Evolutionary conservation across 306 rosid species (phyloP), one percentile per base, ranked within the genome.

Genomic region (Rosa multiflora): DNA sequence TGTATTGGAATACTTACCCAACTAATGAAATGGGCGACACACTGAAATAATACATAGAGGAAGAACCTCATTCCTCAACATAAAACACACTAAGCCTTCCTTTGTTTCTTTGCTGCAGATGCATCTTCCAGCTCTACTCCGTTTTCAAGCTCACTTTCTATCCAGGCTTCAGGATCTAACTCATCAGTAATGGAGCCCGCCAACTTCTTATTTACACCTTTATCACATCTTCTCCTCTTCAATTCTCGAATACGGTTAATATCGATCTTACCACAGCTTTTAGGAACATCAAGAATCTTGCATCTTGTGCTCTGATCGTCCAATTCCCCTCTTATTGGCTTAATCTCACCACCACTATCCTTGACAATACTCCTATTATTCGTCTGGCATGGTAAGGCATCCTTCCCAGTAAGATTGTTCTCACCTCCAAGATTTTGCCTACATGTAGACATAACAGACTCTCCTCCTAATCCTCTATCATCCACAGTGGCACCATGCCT

Each of bases 131-230:
- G 63, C 69, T 85, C 83, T 59, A 87, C 74, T 44, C 89, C 89
- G 3, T 76, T 80, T 83, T 88, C 89, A 46, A 88, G 88, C 80
- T 83, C 89, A 35, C 59, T 83, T 55, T 83, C 86, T 70, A 88
- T 88, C 89, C 88, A 88, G 55, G 85, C 86, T 81, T 88, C 89
- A 29, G 72, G 23, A 53, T 82, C 86, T 18, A 46, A 44, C 72
- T 88, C 86, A 10, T 82, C 69, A 32, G 29, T 72, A 18, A 46
- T 6, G 49, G 75, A 56, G 62, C 55, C 83, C 5, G 62, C 53
- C 6, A 59, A 26, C 81, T 79, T 81, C 70, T 46, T 73, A 21
- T 76, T 81, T 52, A 64, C 49, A 44, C 66, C 82, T 74, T 67
- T 73, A 26, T 78, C 64, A 12, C 51, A 48, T 77, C 83, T 80